Percentiles rank a stretch among this genome's conserved stretches.
These are phyloP conservation scores for Arthrobotrys pseudoclavata DNA, from an alignment of 2,329 filamentous ascomycete genomes.

Conservation along the genomic window DNA sequence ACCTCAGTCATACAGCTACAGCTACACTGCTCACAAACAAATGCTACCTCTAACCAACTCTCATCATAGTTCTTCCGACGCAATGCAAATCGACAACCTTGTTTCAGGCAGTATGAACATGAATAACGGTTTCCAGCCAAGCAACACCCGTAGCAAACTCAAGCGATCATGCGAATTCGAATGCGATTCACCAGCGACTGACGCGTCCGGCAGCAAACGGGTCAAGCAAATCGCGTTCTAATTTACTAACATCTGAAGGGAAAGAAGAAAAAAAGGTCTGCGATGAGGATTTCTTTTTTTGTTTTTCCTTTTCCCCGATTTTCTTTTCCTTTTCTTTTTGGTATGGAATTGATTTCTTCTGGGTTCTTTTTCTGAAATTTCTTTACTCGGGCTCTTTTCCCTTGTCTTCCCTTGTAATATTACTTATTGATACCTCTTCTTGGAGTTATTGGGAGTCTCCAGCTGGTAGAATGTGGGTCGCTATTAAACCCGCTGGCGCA, in stretches of 20 bases:
- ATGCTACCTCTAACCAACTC: conserved; percentile 53
- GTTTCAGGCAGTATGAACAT: conserved; percentile 14
- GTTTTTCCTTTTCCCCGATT: neutral
- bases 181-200: conserved; percentile 48
- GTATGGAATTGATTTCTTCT: conserved; percentile 40
- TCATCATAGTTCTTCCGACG: conserved; percentile 55
- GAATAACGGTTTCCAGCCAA: conserved; percentile 21
- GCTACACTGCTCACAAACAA: conserved; percentile 37
- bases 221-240: conserved; percentile 59
- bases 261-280: conserved; percentile 44
- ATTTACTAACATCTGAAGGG: neutral
- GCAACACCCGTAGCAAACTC: conserved; percentile 43
- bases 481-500: conserved; percentile 32
- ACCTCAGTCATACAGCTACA: conserved; percentile 50
- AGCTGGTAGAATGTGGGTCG: conserved; percentile 46
- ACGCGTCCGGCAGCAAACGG: conserved; percentile 57
- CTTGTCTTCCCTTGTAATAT: conserved; percentile 26
- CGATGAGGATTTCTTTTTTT: conserved; percentile 34
- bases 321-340: conserved; percentile 7
- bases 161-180: conserved; percentile 60
- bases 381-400: neutral
- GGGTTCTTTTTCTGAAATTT: conserved; percentile 38
- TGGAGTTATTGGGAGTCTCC: conserved; percentile 57
- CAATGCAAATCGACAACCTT: conserved; percentile 59
- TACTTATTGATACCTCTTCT: conserved; percentile 26